A percentile compares a stretch with the other conserved stretches of the same genome.
Conservation (phyloP, 2,329 filamentous ascomycete species). For the Ophiostoma triangulosporum region DNA sequence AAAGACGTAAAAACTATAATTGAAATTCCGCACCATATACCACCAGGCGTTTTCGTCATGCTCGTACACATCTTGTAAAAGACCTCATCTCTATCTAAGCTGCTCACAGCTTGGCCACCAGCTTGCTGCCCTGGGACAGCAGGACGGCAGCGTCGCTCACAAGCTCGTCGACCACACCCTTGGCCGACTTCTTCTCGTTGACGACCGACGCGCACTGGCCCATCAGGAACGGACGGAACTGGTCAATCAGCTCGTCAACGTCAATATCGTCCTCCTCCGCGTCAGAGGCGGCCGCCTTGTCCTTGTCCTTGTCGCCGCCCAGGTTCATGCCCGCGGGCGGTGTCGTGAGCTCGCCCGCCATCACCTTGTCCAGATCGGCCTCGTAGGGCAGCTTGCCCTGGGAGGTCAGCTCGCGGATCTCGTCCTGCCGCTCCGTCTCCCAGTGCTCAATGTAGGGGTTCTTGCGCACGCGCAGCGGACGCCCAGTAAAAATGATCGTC, state of each 20-base stretch:
- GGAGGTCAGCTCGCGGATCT: slow-evolving; percentile 83
- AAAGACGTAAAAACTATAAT: no score
- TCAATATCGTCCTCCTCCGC: slow-evolving; percentile 54
- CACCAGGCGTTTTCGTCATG: neutral
- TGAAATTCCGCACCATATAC: no score
- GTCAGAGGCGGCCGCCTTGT: slow-evolving; percentile 47
- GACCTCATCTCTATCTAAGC: no score
- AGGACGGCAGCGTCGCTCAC: slow-evolving; percentile 65
- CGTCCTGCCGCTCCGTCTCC: slow-evolving; percentile 78
- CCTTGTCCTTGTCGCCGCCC: slow-evolving; percentile 21
- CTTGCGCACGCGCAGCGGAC: slow-evolving; percentile 81
- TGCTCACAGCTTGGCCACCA: slow-evolving; percentile 53
- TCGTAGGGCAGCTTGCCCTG: slow-evolving; percentile 92
- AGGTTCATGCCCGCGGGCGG: slow-evolving; percentile 35
- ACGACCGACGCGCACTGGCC: slow-evolving; percentile 91
- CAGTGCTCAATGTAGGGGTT: slow-evolving; percentile 93
- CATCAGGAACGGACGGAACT: slow-evolving; percentile 86
- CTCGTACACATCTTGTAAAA: neutral
- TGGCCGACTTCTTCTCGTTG: slow-evolving; percentile 83
- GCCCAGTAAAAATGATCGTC: slow-evolving; percentile 97
- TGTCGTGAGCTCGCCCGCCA: slow-evolving; percentile 49
- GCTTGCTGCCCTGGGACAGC: slow-evolving; percentile 53
- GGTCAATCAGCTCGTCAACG: slow-evolving; percentile 79
- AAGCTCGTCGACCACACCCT: slow-evolving; percentile 88
- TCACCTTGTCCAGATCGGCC: slow-evolving; percentile 77